Evolutionary conservation across 345 rosid species (phyloP).

Genomic region (Limnanthes douglasii): DNA sequence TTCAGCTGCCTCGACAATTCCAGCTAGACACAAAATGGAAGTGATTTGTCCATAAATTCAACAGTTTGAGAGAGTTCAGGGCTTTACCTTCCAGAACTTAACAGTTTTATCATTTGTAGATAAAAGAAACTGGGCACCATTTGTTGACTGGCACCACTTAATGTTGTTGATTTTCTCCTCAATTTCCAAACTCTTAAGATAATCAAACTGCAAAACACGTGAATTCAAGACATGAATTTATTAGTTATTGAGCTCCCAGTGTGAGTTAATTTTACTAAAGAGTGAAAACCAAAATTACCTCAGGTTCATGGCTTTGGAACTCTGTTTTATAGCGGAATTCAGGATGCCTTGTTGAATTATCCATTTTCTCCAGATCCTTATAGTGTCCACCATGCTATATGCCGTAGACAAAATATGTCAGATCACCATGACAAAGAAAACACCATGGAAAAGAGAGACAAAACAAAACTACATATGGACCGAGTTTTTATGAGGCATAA

Average conservation of each 20-base stretch:
- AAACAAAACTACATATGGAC: no score
- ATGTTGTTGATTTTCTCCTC: conserved; percentile 97
- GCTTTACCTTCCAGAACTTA: conserved; percentile 66
- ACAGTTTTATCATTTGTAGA: conserved; percentile 95
- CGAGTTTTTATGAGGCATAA: no score
- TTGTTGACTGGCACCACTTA: conserved; percentile 81
- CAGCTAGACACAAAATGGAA: no score
- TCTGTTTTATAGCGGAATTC: conserved; percentile 93
- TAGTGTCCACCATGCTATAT: conserved; percentile 9
- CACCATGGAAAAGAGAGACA: no score
- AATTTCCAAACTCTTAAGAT: conserved; percentile 97
- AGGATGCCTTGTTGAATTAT: conserved; percentile 58
- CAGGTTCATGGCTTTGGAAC: conserved; percentile 97
- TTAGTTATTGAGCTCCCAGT: no score
- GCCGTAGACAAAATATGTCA: not conserved
- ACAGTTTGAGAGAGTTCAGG: conserved; percentile 2
- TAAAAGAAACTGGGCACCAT: conserved; percentile 71
- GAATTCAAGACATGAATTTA: not conserved
- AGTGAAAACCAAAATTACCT: conserved; percentile 33
- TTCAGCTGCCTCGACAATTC: no score
- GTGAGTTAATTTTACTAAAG: not conserved
- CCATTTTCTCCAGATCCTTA: conserved; percentile 38
- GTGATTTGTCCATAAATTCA: not conserved
- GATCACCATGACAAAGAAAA: not conserved
- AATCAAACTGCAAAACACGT: conserved; percentile 58